Base-by-base conservation (phyloP, 345 rosid genomes). In the Theobroma cacao region DNA sequence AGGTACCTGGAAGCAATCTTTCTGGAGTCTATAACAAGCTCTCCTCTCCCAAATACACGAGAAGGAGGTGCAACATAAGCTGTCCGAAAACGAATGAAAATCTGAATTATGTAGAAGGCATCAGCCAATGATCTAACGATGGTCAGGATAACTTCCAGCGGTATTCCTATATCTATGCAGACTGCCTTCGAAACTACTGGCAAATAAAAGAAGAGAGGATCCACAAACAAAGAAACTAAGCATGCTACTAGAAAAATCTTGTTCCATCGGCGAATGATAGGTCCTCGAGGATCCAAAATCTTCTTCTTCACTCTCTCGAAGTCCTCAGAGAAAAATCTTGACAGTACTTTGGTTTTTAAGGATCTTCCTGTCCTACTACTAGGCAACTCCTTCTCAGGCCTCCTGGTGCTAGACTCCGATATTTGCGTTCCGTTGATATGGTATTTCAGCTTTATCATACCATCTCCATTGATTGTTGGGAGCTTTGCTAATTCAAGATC, bases 41-140 rank as follows among this genome's bases (percentile, higher is more conserved):
- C 98, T 20, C 93, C 98, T 88, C 97, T 92, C 66, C 98, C 94
- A 53, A 94, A 89, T 33, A 92, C 97, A 53, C 96, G 92, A 76
- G 98, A 94, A 80, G 96, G 89, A 45, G 98, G 97, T 0, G 97
- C 98, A 0, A 94, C 80, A 43, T 91, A 94, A 77, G 98, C 95
- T 0, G 97, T 92, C 56, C 88, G 86, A 83, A 90, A 94, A 58
- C 91, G 86, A 76, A 91, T 79, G 68, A 86, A 87, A 74, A 92
- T 92, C 83, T 92, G 94, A 80, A 89, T 80, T 15, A 88, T 31
- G 80, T 94, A 92, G 77, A 94, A 94, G 77, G 85, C 81, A 85
- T 94, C 98, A 4, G 92, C 92, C 11, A 91, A 65, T 64, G 98
- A 85, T 87, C 97, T 88, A 48, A 88, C 77, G 1, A 90, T 56